Evolutionary conservation across 495 filamentous ascomycete species (phyloP), one percentile per base, ranked within the genome.

Genomic region (Penicillium herquei): DNA sequence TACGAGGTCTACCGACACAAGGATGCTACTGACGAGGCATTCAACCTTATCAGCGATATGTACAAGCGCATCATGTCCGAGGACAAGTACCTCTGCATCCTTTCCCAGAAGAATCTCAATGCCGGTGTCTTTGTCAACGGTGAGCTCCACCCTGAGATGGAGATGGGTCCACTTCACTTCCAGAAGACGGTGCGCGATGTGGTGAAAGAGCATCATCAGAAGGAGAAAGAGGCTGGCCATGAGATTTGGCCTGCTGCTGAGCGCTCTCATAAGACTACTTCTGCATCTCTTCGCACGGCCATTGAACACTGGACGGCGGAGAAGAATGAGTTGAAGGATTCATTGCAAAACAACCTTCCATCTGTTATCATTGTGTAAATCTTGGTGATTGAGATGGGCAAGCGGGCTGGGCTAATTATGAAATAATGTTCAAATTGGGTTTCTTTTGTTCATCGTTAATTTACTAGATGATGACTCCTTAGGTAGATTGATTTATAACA

Each of bases 1-100:
- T 78, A 80, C 51, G 71, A 81, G 54, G 74, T 80, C 43, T 80
- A 70, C 58, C 71, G 76, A 26, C 70, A 78, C 66, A 79, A 76
- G 58, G 58, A 75, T 40, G 59, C 71, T 14, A 64, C 69, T 1
- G 75, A 78, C n/a, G 73, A 75, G 33, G 66, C 70, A 4, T 79
- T 79, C 60, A 56, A 65, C 12, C 51, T 70, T 13, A 71, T 78
- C 61, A 73, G 66, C 49, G 53, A 72, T 39, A 69, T 80, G 52
- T 80, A 77, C 62, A 76, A 74, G 62, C 75, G 68, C 0, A 68
- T 80, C 54, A 70, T 77, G 68, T 62, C 64, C 1, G 75, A 81
- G 55, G 78, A 81, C 57, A 78, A 78, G 58, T 65, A 70, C 33
- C 72, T 81, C 12, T 80, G 77, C 59, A 64, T 70, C 42, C 50